Percentiles rank a stretch among this genome's conserved stretches.
phyloP scores from a whole-genome alignment of 73 alveolate species.

The Loxodes magnus region DNA sequence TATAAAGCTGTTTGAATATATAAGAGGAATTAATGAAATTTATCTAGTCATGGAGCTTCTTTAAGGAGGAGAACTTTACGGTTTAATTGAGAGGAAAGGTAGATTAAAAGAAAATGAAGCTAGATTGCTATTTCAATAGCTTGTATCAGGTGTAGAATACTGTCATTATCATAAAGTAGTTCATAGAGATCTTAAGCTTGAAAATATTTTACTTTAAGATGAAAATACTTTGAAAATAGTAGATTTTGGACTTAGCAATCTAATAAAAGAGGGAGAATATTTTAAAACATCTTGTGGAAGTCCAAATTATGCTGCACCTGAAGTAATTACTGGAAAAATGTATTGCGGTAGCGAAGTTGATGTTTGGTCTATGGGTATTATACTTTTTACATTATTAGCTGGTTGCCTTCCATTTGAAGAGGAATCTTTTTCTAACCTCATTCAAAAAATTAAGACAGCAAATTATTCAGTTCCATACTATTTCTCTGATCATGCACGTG shows the following conservation, averaged over 20 bases:
- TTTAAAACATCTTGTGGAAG: conserved; percentile 58
- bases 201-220: conserved; percentile 72
- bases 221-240: conserved; percentile 72
- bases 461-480: conserved; percentile 19
- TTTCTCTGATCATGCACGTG: conserved; percentile 46
- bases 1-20: conserved; percentile 70
- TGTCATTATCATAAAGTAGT: too few relatives aligned
- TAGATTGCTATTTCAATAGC: conserved; percentile 57
- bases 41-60: conserved; percentile 83
- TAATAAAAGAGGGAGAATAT: conserved; percentile 45
- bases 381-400: too few relatives aligned
- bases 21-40: conserved; percentile 74
- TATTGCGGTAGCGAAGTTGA: conserved; percentile 58
- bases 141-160: too few relatives aligned
- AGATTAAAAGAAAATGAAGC: conserved; percentile 80
- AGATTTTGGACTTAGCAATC: conserved; percentile 85
- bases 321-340: conserved; percentile 38
- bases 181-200: too few relatives aligned
- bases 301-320: conserved; percentile 70
- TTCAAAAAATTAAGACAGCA: too few relatives aligned
- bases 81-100: conserved; percentile 61
- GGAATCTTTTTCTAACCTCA: too few relatives aligned
- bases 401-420: too few relatives aligned
- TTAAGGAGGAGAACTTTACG: conserved; percentile 85
- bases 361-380: too few relatives aligned